Conservation (phyloP, 805 yeast genomes). For the Metschnikowia colocasiae region DNA sequence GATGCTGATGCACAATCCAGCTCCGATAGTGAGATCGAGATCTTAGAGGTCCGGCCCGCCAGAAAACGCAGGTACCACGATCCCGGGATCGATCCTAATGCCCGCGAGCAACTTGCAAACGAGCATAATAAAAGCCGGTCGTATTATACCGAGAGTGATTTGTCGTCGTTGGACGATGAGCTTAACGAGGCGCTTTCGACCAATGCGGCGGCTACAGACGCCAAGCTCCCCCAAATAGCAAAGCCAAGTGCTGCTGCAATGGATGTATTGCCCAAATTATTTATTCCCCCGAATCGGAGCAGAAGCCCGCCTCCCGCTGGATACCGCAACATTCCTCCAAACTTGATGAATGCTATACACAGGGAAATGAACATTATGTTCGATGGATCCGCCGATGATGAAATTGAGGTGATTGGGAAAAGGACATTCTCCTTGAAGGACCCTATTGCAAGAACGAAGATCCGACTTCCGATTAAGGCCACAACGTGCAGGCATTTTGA, state of each 20-base stretch:
- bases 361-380: constrained; percentile 24
- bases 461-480: constrained; percentile 39
- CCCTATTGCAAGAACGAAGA: constrained; percentile 38
- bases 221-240: neutral
- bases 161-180: constrained; percentile 16
- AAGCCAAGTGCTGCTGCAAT: neutral
- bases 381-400: constrained; percentile 23
- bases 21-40: constrained; percentile 18
- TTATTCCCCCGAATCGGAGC: constrained; percentile 7
- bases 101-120: neutral
- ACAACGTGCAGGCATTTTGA: constrained; percentile 38
- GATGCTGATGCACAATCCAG: neutral
- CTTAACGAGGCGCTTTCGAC: constrained; percentile 12
- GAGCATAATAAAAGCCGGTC: neutral
- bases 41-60: constrained; percentile 13
- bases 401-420: constrained; percentile 33
- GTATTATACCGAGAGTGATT: constrained; percentile 11
- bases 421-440: constrained; percentile 37
- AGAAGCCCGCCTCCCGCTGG: constrained; percentile 18
- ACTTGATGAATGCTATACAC: constrained; percentile 26
- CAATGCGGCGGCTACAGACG: neutral
- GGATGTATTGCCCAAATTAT: constrained; percentile 7
- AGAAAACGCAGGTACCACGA: neutral
- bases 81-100: neutral
- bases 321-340: constrained; percentile 28